Percentiles rank a stretch among this genome's conserved stretches.
Conservation (phyloP, 768 basidiomycete genomes). For the Mycena venus region DNA sequence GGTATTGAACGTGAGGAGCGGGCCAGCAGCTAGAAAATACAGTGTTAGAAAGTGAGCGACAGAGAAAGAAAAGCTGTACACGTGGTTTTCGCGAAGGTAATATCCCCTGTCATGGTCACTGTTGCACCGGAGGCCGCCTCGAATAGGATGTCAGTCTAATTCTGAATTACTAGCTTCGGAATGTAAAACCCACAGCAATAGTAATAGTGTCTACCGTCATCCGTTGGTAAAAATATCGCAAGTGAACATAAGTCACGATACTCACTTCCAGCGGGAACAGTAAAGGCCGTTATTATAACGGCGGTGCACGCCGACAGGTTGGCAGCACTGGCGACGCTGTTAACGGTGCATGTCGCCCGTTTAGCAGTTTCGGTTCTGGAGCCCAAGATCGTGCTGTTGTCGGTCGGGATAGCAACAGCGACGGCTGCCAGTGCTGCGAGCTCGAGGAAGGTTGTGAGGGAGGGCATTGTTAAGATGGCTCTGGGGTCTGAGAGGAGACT, state of each 20-base stretch:
- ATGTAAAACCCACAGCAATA: neutral
- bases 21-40: conserved; percentile 19
- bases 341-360: conserved; percentile 38
- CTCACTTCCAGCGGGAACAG: conserved; percentile 18
- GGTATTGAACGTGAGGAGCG: conserved; percentile 31
- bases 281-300: conserved; percentile 37
- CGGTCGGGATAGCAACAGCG: neutral
- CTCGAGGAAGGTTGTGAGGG: neutral
- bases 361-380: conserved; percentile 32
- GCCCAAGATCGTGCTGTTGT: neutral
- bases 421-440: neutral
- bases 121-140: conserved; percentile 48
- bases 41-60: neutral
- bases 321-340: conserved; percentile 36
- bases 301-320: conserved; percentile 32
- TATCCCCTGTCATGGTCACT: conserved; percentile 35
- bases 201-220: conserved; percentile 3
- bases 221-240: neutral
- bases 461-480: neutral
- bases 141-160: conserved; percentile 14
- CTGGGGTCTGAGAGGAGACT: neutral
- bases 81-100: conserved; percentile 32
- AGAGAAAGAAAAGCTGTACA: neutral
- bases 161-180: neutral
- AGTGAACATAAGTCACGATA: neutral